Evolutionary conservation across 352 stramenopile species (phyloP), one percentile per base, ranked within the genome.

Genomic region (Globisporangium rhizosaccharum): DNA sequence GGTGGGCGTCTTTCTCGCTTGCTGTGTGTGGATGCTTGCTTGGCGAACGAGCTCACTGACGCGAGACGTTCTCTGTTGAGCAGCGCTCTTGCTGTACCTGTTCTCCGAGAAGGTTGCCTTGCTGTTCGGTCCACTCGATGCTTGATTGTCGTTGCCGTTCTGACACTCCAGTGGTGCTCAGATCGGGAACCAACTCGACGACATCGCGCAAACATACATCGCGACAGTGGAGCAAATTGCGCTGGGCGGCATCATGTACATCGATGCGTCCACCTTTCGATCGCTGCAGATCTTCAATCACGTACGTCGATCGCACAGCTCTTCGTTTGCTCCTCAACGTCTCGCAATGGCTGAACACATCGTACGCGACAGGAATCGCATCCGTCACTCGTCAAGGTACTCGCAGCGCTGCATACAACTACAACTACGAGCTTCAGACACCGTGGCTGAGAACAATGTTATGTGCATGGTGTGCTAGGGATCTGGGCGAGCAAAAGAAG

Each of bases 221-320:
- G 74, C 74, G 44, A 67, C 61, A 4, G 78, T 93, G 30, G 73
- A 92, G 53, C 74, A 78, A 66, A 73, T 91, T 30, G 63, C 77
- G 6, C 68, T 96, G 3, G 74, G 90, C 26, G 85, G 80, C 1
- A 81, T 93, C 48, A 93, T 94, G 84, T 81, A 80, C 57, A 83
- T 94, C 37, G 82, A 96, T 56, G 73, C 74, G 37, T 74, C 65
- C 12, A 85, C 76, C 2, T 73, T 94, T 3, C 71, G 82, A 55
- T 87, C 86, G 1, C 71, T 96, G 46, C 86, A 96, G 48, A 89
- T 96, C 56, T 94, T 96, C 51, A 88, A 78, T 41, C 65, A 80
- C 53, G 86, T 94, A 76, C 9, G 65, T 36, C 23, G 12, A 17
- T 45, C 20, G 9, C 28, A 11, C 36, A 37, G 47, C 25, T 52